Evolutionary conservation across 805 yeast species (phyloP).

Genomic region (Cyberlindnera xishuangbannaensis): DNA sequence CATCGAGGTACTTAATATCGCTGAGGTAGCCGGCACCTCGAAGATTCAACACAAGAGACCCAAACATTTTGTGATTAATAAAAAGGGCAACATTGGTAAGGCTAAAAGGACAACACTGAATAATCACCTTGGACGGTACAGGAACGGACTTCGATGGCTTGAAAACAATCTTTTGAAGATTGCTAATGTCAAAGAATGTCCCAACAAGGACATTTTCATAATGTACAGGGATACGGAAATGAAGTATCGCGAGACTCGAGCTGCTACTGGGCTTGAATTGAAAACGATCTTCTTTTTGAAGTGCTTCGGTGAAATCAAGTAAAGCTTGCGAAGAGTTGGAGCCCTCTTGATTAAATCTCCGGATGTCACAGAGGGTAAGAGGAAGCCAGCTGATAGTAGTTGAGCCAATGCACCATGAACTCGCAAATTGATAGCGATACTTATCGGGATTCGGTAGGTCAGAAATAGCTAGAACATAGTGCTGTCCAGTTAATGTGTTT

Average conservation of each 20-base stretch:
- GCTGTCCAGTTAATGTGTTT: conserved; percentile 8
- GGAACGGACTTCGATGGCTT: conserved; percentile 1
- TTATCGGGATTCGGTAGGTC: conserved; percentile 13
- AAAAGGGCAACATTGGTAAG: conserved; percentile 26
- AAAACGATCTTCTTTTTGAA: conserved; percentile 12
- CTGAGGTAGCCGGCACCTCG: conserved; percentile 17
- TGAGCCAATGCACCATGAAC: conserved; percentile 17
- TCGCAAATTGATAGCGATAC: conserved; percentile 13
- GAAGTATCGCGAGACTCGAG: conserved; percentile 12
- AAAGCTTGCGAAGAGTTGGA: not conserved
- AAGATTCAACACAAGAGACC: conserved; percentile 15
- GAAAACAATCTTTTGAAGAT: conserved; percentile 13
- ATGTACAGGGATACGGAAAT: conserved; percentile 12
- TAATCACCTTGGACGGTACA: conserved; percentile 16
- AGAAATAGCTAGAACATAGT: conserved; percentile 17
- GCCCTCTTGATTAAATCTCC: conserved; percentile 2
- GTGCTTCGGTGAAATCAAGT: conserved; percentile 3
- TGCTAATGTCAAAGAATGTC: conserved; percentile 11
- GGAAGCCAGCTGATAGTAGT: conserved; percentile 11
- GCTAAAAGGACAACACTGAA: conserved; percentile 26
- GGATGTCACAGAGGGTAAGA: conserved; percentile 5
- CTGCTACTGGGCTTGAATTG: conserved; percentile 15
- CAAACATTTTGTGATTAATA: conserved; percentile 19
- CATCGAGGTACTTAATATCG: conserved; percentile 24
- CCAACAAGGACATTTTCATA: not conserved